Percentiles rank a stretch among this genome's conserved stretches.
These are phyloP conservation scores for Coccomyxa subellipsoidea DNA, from an alignment of 163 green algal species.

Conservation along the genomic window DNA sequence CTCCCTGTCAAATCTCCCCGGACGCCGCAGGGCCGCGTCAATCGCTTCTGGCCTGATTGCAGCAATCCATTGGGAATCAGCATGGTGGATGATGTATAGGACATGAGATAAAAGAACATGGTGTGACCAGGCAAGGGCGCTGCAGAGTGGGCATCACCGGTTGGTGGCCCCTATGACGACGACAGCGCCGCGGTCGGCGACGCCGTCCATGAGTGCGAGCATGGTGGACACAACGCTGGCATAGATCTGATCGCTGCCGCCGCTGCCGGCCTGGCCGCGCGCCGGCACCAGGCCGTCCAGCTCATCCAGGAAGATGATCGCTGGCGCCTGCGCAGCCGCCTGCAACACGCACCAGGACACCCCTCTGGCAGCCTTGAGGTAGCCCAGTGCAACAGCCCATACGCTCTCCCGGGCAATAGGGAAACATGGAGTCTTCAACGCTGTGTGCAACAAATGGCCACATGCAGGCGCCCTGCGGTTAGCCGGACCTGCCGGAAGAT, in stretches of 20 bases:
- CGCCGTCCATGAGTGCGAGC: slow-evolving; percentile 72
- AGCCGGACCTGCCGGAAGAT: neutral
- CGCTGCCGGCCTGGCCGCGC: slow-evolving; percentile 10
- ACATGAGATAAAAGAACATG: too few species aligned
- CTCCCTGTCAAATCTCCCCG: slow-evolving; percentile 81
- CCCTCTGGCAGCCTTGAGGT: too few species aligned
- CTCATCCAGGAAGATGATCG: slow-evolving; percentile 80
- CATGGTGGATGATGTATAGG: too few species aligned
- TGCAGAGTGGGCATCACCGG: slow-evolving; percentile 23
- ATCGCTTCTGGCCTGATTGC: slow-evolving; percentile 73
- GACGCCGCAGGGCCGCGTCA: slow-evolving; percentile 73
- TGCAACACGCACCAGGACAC: slow-evolving; percentile 21
- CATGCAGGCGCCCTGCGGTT: too few species aligned
- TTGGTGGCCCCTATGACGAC: slow-evolving; percentile 74
- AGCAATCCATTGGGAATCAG: too few species aligned
- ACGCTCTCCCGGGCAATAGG: too few species aligned
- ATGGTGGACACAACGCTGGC: slow-evolving; percentile 76
- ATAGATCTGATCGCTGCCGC: slow-evolving; percentile 59
- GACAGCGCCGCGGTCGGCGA: slow-evolving; percentile 60
- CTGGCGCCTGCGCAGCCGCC: slow-evolving; percentile 46
- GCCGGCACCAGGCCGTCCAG: slow-evolving; percentile 65
- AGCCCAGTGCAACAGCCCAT: too few species aligned
- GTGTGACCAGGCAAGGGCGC: too few species aligned
- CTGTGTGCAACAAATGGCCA: too few species aligned
- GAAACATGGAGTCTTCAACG: too few species aligned